A percentile compares a stretch with the other conserved stretches of the same genome.
Evolutionary conservation across 1,284 basidiomycete species (phyloP).

Genomic region (Austroboletus novae-zelandiae): DNA sequence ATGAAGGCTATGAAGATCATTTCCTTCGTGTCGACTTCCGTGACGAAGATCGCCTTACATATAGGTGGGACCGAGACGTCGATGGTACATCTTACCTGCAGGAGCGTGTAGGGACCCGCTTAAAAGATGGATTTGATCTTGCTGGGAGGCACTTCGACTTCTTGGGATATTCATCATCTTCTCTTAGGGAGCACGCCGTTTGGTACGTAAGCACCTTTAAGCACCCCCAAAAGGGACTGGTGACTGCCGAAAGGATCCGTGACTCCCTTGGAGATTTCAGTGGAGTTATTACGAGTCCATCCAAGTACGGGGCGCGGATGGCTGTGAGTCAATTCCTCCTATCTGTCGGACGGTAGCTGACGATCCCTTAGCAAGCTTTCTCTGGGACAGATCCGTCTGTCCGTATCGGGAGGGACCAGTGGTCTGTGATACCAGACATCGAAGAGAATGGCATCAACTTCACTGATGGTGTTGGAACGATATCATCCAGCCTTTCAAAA

Average conservation of each 20-base stretch:
- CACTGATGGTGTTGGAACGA: constrained; percentile 78
- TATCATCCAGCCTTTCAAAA: constrained; percentile 56
- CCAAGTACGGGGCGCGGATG: constrained; percentile 77
- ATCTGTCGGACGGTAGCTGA: constrained; percentile 6
- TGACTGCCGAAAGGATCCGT: constrained; percentile 59
- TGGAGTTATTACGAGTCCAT: constrained; percentile 55
- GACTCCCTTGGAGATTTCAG: constrained; percentile 62
- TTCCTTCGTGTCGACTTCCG: constrained; percentile 78
- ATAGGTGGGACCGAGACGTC: constrained; percentile 64
- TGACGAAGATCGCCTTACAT: constrained; percentile 70
- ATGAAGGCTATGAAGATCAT: constrained; percentile 53
- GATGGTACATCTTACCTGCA: constrained; percentile 57
- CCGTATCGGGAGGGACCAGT: constrained; percentile 50
- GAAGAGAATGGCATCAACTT: constrained; percentile 45
- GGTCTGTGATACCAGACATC: constrained; percentile 60
- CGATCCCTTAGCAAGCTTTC: constrained; percentile 58
- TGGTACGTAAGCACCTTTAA: constrained; percentile 71
- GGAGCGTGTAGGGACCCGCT: constrained; percentile 58
- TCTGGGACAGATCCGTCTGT: constrained; percentile 76
- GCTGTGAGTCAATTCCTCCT: constrained; percentile 36
- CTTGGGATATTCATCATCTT: constrained; percentile 71
- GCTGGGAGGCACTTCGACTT: constrained; percentile 70
- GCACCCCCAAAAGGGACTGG: constrained; percentile 38
- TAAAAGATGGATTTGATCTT: constrained; percentile 66
- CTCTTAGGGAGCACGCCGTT: constrained; percentile 69